Evolutionary conservation across 2,329 filamentous ascomycete species (phyloP), one percentile per base, ranked within the genome.

Genomic region (Raffaelea arxii): DNA sequence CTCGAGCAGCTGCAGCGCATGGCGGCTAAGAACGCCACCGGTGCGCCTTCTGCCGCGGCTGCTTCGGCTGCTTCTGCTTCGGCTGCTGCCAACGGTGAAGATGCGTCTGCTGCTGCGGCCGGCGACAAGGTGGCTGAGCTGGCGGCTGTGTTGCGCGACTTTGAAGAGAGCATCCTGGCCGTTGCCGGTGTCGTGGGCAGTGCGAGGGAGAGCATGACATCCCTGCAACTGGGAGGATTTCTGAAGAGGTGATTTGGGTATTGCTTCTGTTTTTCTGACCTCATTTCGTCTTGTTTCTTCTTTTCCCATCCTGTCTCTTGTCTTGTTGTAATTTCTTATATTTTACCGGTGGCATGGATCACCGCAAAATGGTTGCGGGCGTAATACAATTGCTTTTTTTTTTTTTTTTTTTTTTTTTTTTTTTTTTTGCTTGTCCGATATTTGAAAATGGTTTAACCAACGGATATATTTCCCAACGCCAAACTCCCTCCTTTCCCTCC

Each of bases 141-240:
- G 39, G 75, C 74, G 16, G 72, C 69, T 12, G 78, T 80, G 38
- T 67, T 84, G 52, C 68, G 74, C 18, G 80, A 84, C 53, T 81
- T 84, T 50, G 79, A 84, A 62, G 70, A 75, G 54, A 74, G 78
- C 47, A 80, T 84, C 46, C 61, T 82, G 47, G 73, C 76, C 45
- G 79, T 82, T 47, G 80, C 80, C 5, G 69, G 72, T 22, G 72
- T 77, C 46, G 71, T 84, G 43, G 79, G 78, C 3, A 65, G 65
- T 41, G 72, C 71, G 4, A 74, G 78, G 50, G 80, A 84, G 58
- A 73, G 74, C 30, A 70, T 82, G 47, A 78, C 80, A 46, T 72
- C 72, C 52, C 59, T 82, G 44, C 73, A 75, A 54, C 56, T 74
- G 35, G 77, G 75, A 18, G 65, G 68, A 14, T 68, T 71, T 47